Percentiles rank a stretch among this genome's conserved stretches.
Evolutionary conservation across 2,329 filamentous ascomycete species (phyloP).

Genomic region (Zelopaecilomyces penicillatus): DNA sequence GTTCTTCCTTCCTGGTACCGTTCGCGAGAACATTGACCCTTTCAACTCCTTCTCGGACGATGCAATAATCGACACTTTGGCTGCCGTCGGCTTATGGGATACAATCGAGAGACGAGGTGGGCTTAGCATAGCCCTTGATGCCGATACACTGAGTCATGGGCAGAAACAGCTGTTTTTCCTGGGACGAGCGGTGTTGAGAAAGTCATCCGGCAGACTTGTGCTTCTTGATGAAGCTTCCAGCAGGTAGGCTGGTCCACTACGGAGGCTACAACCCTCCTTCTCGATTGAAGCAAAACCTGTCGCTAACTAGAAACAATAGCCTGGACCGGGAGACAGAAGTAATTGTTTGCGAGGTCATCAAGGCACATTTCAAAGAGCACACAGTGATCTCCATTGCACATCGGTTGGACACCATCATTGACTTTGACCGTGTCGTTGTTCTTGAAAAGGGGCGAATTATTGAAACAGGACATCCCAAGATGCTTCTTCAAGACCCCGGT

Average conservation of each 20-base stretch:
- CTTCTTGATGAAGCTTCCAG: slow-evolving; percentile 36
- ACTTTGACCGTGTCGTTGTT: slow-evolving; percentile 20
- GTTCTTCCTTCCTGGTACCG: slow-evolving; percentile 35
- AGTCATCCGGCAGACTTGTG: slow-evolving; percentile 28
- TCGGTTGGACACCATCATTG: slow-evolving; percentile 33
- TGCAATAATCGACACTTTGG: slow-evolving; percentile 31
- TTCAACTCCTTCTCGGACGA: slow-evolving; percentile 20
- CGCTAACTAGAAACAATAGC: slow-evolving; percentile 13
- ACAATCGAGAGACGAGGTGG: slow-evolving; percentile 30
- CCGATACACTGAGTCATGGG: slow-evolving; percentile 32
- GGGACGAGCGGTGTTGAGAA: slow-evolving; percentile 36
- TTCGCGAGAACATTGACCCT: slow-evolving; percentile 42
- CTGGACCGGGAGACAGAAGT: slow-evolving; percentile 26
- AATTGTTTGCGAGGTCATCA: slow-evolving; percentile 23
- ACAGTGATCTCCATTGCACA: slow-evolving; percentile 44
- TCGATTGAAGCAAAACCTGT: not conserved
- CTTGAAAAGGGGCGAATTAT: slow-evolving; percentile 19
- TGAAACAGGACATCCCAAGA: slow-evolving; percentile 17
- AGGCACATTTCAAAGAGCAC: slow-evolving; percentile 28
- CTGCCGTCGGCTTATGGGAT: slow-evolving; percentile 34
- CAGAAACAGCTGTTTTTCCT: slow-evolving; percentile 44
- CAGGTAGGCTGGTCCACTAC: slow-evolving; percentile 15
- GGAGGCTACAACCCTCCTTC: no score
- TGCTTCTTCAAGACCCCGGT: slow-evolving; percentile 11
- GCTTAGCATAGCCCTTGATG: slow-evolving; percentile 26